Evolutionary conservation across 345 rosid species (phyloP), one percentile per base, ranked within the genome.

Genomic region (Eucalyptus camaldulensis): DNA sequence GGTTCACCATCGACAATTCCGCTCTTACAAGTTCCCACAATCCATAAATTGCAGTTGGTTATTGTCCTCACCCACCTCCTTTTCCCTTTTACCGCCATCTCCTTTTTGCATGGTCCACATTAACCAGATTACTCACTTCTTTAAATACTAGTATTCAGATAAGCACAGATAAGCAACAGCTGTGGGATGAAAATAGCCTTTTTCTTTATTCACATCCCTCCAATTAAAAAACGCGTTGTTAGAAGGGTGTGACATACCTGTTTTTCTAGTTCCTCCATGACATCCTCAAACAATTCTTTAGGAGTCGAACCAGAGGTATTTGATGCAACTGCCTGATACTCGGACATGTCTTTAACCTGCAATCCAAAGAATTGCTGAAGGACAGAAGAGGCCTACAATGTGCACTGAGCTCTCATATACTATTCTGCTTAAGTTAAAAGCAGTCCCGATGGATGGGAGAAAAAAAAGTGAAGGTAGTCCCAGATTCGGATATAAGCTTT

Each of bases 221-320:
- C 47, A 76, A 76, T 76, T 21, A 76, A 21, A 76, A 1, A 40
- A 76, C 21, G 13, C 27, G 1, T 37, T 5, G 47, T 37, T 21
- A 76, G 43, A 21, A 40, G 47, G 45, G 47, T 22, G 85, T 6
- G 15, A 76, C 15, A 86, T 67, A 97, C 99, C 97, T 95, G 97
- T 86, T 95, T 95, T 90, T 97, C 98, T 91, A 97, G 91, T 86
- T 96, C 97, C 92, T 96, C 98, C 87, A 90, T 85, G 69, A 97
- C 93, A 95, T 95, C 99, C 92, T 97, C 99, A 90, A 97, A 98
- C 95, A 98, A 94, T 90, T 98, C 99, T 93, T 95, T 98, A 2
- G 99, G 99, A 40, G 95, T 95, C 88, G 99, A 98, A 89, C 99
- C 99, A 72, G 96, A 96, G 24, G 90, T 93, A 60, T 98, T 98